These are phyloP conservation scores for Umbelopsis sp. DNA, from an alignment of 192 early-diverging fungal genomes.

Conservation along the genomic window DNA sequence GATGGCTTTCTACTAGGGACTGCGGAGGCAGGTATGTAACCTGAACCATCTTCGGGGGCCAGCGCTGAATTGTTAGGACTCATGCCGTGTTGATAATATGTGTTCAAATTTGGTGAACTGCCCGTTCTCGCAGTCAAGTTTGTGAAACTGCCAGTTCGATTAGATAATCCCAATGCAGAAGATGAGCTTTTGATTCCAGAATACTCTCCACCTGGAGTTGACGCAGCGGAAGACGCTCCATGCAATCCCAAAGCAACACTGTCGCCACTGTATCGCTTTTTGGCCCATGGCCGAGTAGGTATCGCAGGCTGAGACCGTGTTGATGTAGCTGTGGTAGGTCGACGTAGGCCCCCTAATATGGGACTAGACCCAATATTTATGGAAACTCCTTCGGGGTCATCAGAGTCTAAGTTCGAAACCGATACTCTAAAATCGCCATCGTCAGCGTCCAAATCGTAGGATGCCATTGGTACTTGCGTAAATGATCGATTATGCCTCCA, in stretches of 20 bases:
- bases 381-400: neutral
- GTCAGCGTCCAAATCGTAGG: neutral
- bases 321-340: neutral
- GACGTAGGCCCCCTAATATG: slow-evolving; percentile 16
- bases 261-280: slow-evolving; percentile 45
- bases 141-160: slow-evolving; percentile 27
- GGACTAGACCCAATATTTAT: slow-evolving; percentile 26
- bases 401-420: neutral
- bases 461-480: neutral
- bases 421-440: neutral
- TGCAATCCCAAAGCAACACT: slow-evolving; percentile 15
- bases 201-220: slow-evolving; percentile 15
- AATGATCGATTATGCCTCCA: slow-evolving; percentile 15
- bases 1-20: neutral
- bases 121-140: slow-evolving; percentile 30
- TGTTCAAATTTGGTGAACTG: slow-evolving; percentile 27
- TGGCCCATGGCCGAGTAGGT: slow-evolving; percentile 33
- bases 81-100: slow-evolving; percentile 1
- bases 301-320: slow-evolving; percentile 25
- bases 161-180: slow-evolving; percentile 27
- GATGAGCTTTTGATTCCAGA: slow-evolving; percentile 26
- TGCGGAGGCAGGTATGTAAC: neutral
- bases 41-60: neutral
- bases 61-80: neutral
- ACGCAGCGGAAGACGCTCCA: neutral